Evolutionary conservation across 176 grass and related monocot genomes (phyloP), one percentile per base, ranked within the genome.

Genomic region (Raddia distichophylla): DNA sequence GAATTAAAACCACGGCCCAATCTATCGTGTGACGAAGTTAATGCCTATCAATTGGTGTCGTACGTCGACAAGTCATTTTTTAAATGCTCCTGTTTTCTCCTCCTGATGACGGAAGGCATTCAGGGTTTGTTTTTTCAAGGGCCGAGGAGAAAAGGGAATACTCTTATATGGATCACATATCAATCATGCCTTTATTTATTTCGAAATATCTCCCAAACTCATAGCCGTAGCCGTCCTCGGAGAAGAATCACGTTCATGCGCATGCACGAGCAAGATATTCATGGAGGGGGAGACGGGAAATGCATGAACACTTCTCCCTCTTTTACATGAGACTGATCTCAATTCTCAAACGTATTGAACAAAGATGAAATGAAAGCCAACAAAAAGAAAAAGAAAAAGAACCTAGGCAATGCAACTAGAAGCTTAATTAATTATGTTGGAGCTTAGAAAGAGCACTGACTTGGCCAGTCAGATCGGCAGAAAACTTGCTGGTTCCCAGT

Each of bases 21-120:
- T 46, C 73, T 40, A 5, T 68, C 83, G 52, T 60, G 48, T 78
- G 83, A 44, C 67, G 34, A 27, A 62, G 73, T 86, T 54, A 86
- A 62, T 86, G 72, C 63, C 10, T 8, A 73, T 59, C 50, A 67
- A 65, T 9, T 66, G 15, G 43, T 18, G 32, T 74, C 16, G 27
- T 27, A 27, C 27, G 62, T 67, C 61, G 73, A 65, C 49, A n/a
- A n/a, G n/a, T n/a, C n/a, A n/a, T n/a, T n/a, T 65, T 61, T 73
- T 60, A 82, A 79, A 76, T 37, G 10, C 48, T 8, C 27, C 50
- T 27, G 8, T 32, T 64, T 75, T 80, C 61, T n/a, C 14, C 18
- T 71, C 34, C 19, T 15, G 71, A 22, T 15, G 71, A 22, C 15
- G 17, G 14, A 57, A 57, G 60, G 16, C 12, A 3, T 12, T 12